A percentile compares a stretch with the other conserved stretches of the same genome.
Evolutionary conservation across 257 asterid genomes (phyloP).

Genomic region (Capsicum baccatum): DNA sequence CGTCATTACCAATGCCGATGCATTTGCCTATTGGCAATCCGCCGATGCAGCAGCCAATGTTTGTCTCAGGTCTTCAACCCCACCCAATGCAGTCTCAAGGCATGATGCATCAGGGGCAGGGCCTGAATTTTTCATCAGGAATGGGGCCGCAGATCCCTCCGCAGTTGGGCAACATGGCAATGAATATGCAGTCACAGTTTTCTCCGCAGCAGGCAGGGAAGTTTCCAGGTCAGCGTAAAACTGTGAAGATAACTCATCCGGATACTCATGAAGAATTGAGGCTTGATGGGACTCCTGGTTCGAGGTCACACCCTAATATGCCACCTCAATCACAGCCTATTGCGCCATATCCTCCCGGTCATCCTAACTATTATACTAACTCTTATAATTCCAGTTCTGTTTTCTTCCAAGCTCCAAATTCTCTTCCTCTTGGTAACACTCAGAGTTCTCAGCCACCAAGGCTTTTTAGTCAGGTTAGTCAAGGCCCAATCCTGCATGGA

Average conservation of each 20-base stretch:
- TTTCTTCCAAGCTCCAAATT: slow-evolving; percentile 55
- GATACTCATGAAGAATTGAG: slow-evolving; percentile 88
- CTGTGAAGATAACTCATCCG: slow-evolving; percentile 91
- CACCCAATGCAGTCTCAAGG: slow-evolving; percentile 86
- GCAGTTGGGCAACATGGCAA: slow-evolving; percentile 76
- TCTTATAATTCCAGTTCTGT: slow-evolving; percentile 55
- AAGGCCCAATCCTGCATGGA: background rate
- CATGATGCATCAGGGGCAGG: slow-evolving; percentile 78
- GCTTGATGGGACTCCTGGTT: slow-evolving; percentile 66
- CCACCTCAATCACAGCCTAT: slow-evolving; percentile 71
- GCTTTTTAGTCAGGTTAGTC: slow-evolving; percentile 67
- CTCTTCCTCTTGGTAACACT: slow-evolving; percentile 55
- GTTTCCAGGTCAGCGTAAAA: slow-evolving; percentile 56
- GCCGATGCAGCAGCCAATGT: slow-evolving; percentile 71
- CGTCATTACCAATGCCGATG: slow-evolving; percentile 63
- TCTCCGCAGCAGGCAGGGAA: slow-evolving; percentile 71
- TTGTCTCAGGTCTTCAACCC: slow-evolving; percentile 70
- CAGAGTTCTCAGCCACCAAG: slow-evolving; percentile 71
- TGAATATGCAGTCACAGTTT: slow-evolving; percentile 66
- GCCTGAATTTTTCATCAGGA: slow-evolving; percentile 62
- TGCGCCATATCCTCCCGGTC: slow-evolving; percentile 64
- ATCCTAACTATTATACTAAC: slow-evolving; percentile 54
- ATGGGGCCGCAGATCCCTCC: slow-evolving; percentile 75
- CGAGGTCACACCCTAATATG: slow-evolving; percentile 61
- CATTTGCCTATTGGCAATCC: slow-evolving; percentile 70